Evolutionary conservation across 78 protist species (phyloP), one percentile per base, ranked within the genome.

Genomic region (Cyanophora paradoxa): DNA sequence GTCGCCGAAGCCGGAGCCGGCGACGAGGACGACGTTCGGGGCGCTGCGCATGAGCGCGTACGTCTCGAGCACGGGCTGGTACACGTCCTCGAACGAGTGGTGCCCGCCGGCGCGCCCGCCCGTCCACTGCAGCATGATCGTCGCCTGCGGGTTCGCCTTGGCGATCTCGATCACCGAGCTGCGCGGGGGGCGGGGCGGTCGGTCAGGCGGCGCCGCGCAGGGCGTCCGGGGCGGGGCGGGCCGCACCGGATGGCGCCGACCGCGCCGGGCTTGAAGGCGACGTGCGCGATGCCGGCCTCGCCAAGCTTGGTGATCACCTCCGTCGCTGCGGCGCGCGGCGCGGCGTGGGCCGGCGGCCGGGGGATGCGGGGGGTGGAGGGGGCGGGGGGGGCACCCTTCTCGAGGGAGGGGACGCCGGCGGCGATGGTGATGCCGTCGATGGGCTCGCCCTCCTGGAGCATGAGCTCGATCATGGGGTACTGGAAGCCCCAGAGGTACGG

Each of bases 51-150:
- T 79, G 42, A 11, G 46, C 6, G 67, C 77, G 77, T 86, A 86
- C 36, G 86, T 86, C 63, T 54, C 30, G 40, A 86, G 77, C 14
- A 86, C 14, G 13, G 90, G 86, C 20, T 72, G 34, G 80, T 81
- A 83, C 41, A 58, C 58, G 76, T 86, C 86, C 50, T 86, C 90
- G 26, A 71, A 80, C 33, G 73, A 61, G 82, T 86, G 90, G 76
- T 86, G 90, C 5, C 90, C 90, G 0, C 89, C 89, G 20, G 76
- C 81, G 41, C 89, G 76, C 1, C 89, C 89, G 40, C 85, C 84
- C 11, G 89, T 85, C 85, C 84, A 85, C 67, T 85, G 89, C 67
- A 85, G 57, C 28, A 85, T 6, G 58, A 85, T 44, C 19, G 76
- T 8, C 59, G 65, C 14, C 33, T 65, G 1, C 30, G 85, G 85